A percentile compares a stretch with the other conserved stretches of the same genome.
These are phyloP conservation scores for Plantago ovata DNA, from an alignment of 257 asterid genomes.

Conservation along the genomic window DNA sequence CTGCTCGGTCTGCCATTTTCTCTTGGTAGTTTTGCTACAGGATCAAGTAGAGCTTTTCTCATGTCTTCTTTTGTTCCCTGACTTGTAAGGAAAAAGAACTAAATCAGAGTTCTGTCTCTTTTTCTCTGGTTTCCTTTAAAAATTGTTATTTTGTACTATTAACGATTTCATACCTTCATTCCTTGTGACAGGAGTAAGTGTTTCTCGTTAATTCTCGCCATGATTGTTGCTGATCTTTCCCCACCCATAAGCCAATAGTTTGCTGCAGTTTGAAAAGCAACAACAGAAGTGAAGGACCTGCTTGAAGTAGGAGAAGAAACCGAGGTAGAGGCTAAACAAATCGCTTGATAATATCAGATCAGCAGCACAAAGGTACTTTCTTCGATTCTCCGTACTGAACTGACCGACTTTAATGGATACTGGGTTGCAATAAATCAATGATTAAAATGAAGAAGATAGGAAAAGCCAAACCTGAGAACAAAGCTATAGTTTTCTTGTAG, in stretches of 20 bases:
- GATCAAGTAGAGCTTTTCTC: constrained; percentile 35
- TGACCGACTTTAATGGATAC: neutral
- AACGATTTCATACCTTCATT: constrained; percentile 28
- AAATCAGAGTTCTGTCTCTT: neutral
- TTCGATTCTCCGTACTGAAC: no score
- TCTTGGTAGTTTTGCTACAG: constrained; percentile 33
- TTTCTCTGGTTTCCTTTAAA: neutral
- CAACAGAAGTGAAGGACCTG: neutral
- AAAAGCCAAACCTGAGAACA: constrained; percentile 11
- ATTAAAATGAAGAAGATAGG: constrained; percentile 12
- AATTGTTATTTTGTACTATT: no score
- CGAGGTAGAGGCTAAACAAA: neutral
- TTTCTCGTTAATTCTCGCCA: constrained; percentile 31
- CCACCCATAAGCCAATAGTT: constrained; percentile 27
- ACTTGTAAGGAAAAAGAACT: constrained; percentile 8
- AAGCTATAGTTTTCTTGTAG: constrained; percentile 1
- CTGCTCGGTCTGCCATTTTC: constrained; percentile 76
- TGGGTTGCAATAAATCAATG: constrained; percentile 13
- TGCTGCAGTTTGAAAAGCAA: neutral
- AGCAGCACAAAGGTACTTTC: constrained; percentile 4
- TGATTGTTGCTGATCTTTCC: constrained; percentile 18
- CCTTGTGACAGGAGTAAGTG: constrained; percentile 21
- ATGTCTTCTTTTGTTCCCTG: constrained; percentile 50
- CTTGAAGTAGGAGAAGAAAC: constrained; percentile 21
- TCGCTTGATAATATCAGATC: neutral